A percentile compares a stretch with the other conserved stretches of the same genome.
Conservation (phyloP, 202 grass and related monocot species). For the Carex sylvatica region DNA sequence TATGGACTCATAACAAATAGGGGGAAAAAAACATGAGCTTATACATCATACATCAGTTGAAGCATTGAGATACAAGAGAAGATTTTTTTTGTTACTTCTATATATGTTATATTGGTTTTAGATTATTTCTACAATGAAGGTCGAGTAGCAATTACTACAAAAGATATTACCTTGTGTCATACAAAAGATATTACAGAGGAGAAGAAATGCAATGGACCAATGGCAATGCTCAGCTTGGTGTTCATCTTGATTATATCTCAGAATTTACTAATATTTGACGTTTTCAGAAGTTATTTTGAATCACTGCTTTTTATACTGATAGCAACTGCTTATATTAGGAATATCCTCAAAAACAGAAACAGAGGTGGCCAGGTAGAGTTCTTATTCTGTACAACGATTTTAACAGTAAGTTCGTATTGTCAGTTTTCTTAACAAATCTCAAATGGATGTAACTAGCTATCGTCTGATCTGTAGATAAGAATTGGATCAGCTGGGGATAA, state of each 20-base stretch:
- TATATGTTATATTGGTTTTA: background rate
- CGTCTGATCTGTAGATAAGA: background rate
- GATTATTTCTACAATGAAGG: background rate
- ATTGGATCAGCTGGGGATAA: background rate
- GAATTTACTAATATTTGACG: background rate
- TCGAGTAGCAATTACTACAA: too few species aligned
- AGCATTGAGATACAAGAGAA: background rate
- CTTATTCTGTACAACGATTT: background rate
- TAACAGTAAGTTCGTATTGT: background rate
- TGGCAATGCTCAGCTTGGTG: background rate
- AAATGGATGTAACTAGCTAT: background rate
- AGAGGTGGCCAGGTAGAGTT: background rate
- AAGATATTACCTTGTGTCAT: conserved; percentile 2
- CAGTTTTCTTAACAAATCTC: background rate
- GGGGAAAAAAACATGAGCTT: too few species aligned
- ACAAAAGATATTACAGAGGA: background rate
- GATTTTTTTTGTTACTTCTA: background rate
- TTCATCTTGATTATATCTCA: background rate
- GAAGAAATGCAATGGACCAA: background rate
- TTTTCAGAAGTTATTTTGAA: background rate
- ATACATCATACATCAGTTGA: background rate
- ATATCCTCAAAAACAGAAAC: background rate
- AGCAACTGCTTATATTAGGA: background rate
- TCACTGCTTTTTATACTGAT: background rate
- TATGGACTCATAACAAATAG: background rate